Evolutionary conservation across 2,329 filamentous ascomycete genomes (phyloP).

Genomic region (Acephala macrosclerotiorum): DNA sequence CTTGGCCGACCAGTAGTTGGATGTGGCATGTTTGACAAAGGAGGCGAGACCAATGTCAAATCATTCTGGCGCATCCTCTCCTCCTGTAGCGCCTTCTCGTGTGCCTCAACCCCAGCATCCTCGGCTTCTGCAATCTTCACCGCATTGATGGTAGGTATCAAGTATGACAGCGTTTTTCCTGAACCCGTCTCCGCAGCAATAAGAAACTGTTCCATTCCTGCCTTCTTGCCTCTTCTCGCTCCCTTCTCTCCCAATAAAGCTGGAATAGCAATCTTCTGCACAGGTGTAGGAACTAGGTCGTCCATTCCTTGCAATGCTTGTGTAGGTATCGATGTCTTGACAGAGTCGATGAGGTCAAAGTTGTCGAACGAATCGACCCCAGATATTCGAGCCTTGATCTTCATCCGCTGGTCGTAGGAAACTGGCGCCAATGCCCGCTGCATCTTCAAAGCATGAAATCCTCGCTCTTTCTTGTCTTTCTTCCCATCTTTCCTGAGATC

Average conservation of each 20-base stretch:
- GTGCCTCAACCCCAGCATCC: conserved; percentile 65
- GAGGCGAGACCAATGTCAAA: conserved; percentile 66
- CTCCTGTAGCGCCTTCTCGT: conserved; percentile 63
- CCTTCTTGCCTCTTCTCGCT: conserved; percentile 43
- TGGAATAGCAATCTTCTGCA: conserved; percentile 89
- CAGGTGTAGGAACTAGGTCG: conserved; percentile 83
- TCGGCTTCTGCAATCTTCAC: conserved; percentile 77
- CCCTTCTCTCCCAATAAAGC: conserved; percentile 68
- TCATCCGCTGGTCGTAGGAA: conserved; percentile 71
- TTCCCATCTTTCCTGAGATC: conserved; percentile 44
- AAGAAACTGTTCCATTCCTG: conserved; percentile 65
- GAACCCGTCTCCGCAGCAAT: conserved; percentile 96
- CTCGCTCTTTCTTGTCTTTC: conserved; percentile 53
- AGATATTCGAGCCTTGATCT: conserved; percentile 62
- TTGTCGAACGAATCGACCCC: conserved; percentile 81
- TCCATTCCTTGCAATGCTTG: conserved; percentile 79
- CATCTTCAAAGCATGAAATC: conserved; percentile 87
- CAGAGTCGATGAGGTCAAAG: conserved; percentile 74
- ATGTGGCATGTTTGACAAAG: conserved; percentile 69
- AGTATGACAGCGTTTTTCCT: conserved; percentile 93
- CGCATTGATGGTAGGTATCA: conserved; percentile 84
- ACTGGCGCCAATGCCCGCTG: conserved; percentile 80
- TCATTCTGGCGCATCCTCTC: conserved; percentile 63
- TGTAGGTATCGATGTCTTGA: conserved; percentile 74
- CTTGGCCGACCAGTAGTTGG: conserved; percentile 80